Base-by-base conservation (phyloP, 306 rosid species). In the Mucuna pruriens region DNA sequence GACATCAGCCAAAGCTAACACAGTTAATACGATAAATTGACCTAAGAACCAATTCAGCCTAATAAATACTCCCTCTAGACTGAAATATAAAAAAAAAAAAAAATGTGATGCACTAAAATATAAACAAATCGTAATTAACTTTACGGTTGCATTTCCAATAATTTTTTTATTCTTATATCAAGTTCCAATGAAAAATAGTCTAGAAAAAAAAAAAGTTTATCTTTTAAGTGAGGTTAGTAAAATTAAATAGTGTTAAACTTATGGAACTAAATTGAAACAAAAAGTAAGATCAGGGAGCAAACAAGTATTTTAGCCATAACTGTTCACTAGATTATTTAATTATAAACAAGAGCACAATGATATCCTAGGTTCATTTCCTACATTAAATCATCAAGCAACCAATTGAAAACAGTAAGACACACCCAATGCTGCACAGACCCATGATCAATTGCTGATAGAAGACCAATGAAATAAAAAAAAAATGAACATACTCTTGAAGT, bases 341-440 rank as follows among this genome's bases (percentile, higher is more conserved):
- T 44, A n/a, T 22, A 55, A 55, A 55, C 16, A 31, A 52, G 16
- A 19, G 7, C 17, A 57, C 19, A 84, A 39, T 19, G 10, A 80
- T 17, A 79, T 9, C 51, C 39, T 3, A 46, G 10, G 45, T 26
- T 26, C 60, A 54, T 81, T 60, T 81, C 25, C 19, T 67, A 22
- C 36, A 77, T 54, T 31, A 19, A 85, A 78, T 60, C 48, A 67
- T 23, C 29, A 23, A 49, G 20, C 36, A 79, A 80, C 39, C 66
- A 54, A 81, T 44, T 45, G 61, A 77, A 11, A 65, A 39, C 51
- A 19, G 7, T 31, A 20, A 74, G 67, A 51, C 16, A 80, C 33
- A 46, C 6, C 12, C 12, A 48, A 69, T 52, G 70, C 16, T 51
- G 49, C 62, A 74, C 5, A 74, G 15, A 74, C 46, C 49, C 64